Evolutionary conservation across 2,329 filamentous ascomycete species (phyloP).

Genomic region (Passalora sequoiae): DNA sequence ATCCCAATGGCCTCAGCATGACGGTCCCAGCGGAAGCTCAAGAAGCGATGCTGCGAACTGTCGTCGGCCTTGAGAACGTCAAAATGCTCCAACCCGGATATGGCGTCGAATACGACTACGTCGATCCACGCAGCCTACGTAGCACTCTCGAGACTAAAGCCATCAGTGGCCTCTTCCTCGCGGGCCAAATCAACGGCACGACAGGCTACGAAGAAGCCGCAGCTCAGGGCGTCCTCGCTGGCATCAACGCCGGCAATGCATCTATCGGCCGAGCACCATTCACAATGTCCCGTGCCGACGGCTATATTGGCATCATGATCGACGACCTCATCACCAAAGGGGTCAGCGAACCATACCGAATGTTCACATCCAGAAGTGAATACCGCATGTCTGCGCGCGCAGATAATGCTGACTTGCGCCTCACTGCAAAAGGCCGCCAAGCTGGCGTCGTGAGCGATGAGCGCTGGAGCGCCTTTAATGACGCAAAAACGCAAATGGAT

Average conservation of each 20-base stretch:
- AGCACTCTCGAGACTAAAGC: slow-evolving; percentile 92
- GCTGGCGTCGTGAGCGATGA: slow-evolving; percentile 73
- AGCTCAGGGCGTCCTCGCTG: slow-evolving; percentile 85
- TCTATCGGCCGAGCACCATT: slow-evolving; percentile 62
- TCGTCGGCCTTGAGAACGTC: slow-evolving; percentile 81
- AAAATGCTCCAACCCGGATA: slow-evolving; percentile 33
- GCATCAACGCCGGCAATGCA: slow-evolving; percentile 86
- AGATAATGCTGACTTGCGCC: slow-evolving; percentile 85
- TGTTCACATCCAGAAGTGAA: slow-evolving; percentile 95
- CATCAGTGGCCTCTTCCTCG: slow-evolving; percentile 81
- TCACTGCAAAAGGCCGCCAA: slow-evolving; percentile 70
- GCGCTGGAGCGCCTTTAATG: slow-evolving; percentile 67
- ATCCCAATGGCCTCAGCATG: slow-evolving; percentile 96
- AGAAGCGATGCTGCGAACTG: slow-evolving; percentile 75
- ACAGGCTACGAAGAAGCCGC: slow-evolving; percentile 98
- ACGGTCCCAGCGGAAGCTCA: slow-evolving; percentile 87
- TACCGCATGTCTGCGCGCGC: slow-evolving; percentile 88
- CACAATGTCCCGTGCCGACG: slow-evolving; percentile 72
- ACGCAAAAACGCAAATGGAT: slow-evolving; percentile 62
- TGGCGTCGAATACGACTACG: slow-evolving; percentile 56
- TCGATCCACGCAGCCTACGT: slow-evolving; percentile 82
- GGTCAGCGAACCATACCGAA: slow-evolving; percentile 92
- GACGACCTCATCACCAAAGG: slow-evolving; percentile 96
- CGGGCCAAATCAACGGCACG: slow-evolving; percentile 96
- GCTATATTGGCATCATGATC: slow-evolving; percentile 98